These are phyloP conservation scores for Podospora fimiseda DNA, from an alignment of 495 filamentous ascomycete species.

Conservation along the genomic window DNA sequence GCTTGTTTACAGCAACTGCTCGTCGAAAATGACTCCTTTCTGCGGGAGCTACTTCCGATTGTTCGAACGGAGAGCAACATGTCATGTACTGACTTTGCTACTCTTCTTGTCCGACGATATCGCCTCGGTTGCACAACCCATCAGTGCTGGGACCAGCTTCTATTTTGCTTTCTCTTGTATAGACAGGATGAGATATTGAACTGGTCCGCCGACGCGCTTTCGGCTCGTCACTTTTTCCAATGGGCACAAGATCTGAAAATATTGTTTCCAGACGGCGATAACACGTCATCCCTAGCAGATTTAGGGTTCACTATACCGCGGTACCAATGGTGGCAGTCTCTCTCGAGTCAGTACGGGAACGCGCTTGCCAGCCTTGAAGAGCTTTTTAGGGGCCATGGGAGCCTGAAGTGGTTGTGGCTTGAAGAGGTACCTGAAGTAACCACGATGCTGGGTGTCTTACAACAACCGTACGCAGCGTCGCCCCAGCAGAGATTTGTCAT, in stretches of 20 bases:
- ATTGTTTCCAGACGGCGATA: slow-evolving; percentile 6
- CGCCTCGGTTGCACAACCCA: slow-evolving; percentile 4
- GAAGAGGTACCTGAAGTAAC: slow-evolving; percentile 6
- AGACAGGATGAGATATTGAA: slow-evolving; percentile 3
- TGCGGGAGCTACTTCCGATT: slow-evolving; percentile 7
- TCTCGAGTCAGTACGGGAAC: slow-evolving; percentile 4
- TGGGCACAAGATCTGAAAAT: slow-evolving; percentile 10
- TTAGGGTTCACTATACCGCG: slow-evolving; percentile 2
- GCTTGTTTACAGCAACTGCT: slow-evolving; percentile 10
- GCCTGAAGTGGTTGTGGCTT: slow-evolving; percentile 15
- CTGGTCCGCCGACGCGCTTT: slow-evolving; percentile 11
- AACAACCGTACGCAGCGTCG: not conserved
- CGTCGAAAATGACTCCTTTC: slow-evolving; percentile 8
- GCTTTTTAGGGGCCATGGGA: slow-evolving; percentile 2
- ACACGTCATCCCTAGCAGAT: slow-evolving; percentile 1
- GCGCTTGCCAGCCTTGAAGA: slow-evolving; percentile 7
- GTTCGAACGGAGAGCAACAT: slow-evolving; percentile 3
- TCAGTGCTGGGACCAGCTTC: slow-evolving; percentile 11
- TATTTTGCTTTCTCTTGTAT: slow-evolving; percentile 7
- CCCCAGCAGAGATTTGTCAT: slow-evolving; percentile 1
- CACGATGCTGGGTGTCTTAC: slow-evolving; percentile 7
- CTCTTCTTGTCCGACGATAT: slow-evolving; percentile 5
- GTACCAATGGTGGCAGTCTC: slow-evolving; percentile 14
- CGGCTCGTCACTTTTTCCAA: slow-evolving; percentile 8
- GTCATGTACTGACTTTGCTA: slow-evolving; percentile 11